Percentiles rank a stretch among this genome's conserved stretches.
These are phyloP conservation scores for Knufia petricola DNA, from an alignment of 2,329 filamentous ascomycete species.

Conservation along the genomic window DNA sequence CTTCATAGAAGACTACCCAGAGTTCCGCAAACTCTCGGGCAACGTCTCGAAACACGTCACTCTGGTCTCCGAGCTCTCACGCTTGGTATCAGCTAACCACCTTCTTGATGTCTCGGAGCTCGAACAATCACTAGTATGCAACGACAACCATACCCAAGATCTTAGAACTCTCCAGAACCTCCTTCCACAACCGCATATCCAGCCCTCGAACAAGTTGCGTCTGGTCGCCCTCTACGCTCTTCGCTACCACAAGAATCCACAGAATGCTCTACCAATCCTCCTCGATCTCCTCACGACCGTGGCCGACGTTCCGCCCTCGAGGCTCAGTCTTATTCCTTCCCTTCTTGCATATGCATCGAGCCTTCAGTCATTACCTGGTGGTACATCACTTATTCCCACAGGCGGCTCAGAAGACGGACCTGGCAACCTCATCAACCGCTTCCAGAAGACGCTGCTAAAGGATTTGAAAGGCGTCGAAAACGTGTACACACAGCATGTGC, in stretches of 20 bases:
- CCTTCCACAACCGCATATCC: slow-evolving; percentile 69
- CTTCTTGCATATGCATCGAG: slow-evolving; percentile 79
- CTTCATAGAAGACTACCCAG: slow-evolving; percentile 97
- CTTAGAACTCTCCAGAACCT: slow-evolving; percentile 85
- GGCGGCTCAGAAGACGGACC: slow-evolving; percentile 78
- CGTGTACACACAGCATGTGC: slow-evolving; percentile 95
- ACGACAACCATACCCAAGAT: slow-evolving; percentile 85
- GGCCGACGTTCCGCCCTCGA: slow-evolving; percentile 65
- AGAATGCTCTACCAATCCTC: slow-evolving; percentile 73
- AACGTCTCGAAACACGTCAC: slow-evolving; percentile 99
- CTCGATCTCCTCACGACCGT: slow-evolving; percentile 77
- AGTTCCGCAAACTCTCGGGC: slow-evolving; percentile 91
- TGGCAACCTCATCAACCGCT: slow-evolving; percentile 74
- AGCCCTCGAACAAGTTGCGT: slow-evolving; percentile 73
- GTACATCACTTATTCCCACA: slow-evolving; percentile 48
- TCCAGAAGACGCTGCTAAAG: slow-evolving; percentile 46
- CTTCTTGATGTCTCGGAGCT: slow-evolving; percentile 94
- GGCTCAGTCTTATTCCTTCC: slow-evolving; percentile 71
- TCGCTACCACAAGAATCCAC: slow-evolving; percentile 78
- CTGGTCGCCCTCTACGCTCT: slow-evolving; percentile 91
- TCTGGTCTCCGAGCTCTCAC: slow-evolving; percentile 83
- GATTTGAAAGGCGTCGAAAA: slow-evolving; percentile 97
- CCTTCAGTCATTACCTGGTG: slow-evolving; percentile 67
- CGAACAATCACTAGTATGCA: slow-evolving; percentile 93
- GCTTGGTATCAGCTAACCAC: slow-evolving; percentile 74